Base-by-base conservation (phyloP, 208 protist species). In the Wallacemonas sp. region DNA sequence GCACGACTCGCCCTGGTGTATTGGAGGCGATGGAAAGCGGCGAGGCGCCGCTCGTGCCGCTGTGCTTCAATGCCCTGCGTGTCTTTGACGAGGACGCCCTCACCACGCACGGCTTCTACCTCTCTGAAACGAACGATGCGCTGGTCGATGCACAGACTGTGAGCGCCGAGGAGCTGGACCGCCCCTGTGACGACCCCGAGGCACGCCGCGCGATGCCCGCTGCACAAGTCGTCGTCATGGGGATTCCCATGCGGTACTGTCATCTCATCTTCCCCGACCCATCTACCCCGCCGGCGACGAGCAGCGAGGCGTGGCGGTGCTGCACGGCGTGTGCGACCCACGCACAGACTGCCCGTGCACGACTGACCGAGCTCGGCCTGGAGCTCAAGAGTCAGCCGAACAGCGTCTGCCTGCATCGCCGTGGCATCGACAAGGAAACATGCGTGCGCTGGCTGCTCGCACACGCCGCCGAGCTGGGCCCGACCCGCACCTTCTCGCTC, bases 301-400 rank as follows among this genome's bases (percentile, higher is more conserved):
- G 30, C 3, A 9, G 6, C 6, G n/a, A 44, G 3, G 38, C 29
- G 27, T 71, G 50, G 71, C 63, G 62, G 45, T 84, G 81, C 57
- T 84, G 75, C 67, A 34, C 71, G 0, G 19, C 2, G 54, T 83
- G 73, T 42, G 75, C 69, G 33, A 59, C 46, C 12, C 30, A 44
- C 6, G 71, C 58, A 2, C 41, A 36, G 4, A 54, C 17, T 4
- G 73, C 71, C 3, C 44, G 32, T 9, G 41, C 22, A 10, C 59
- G 67, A 8, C 21, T 84, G n/a, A 53, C 57, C 36, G 48, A 24
- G 6, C 45, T 65, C 0, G 82, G 82, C 2, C 39, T 85, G 37
- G 58, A 61, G 33, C 27, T 77, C 45, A 88, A 85, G 67, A 29
- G 55, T 22, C 82, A 88, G 48, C 82, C 82, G 12, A 88, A 88